Percentiles rank a stretch among this genome's conserved stretches.
phyloP scores from a whole-genome alignment of 2,329 filamentous ascomycete species.

The Microcyclospora tardicrescens region DNA sequence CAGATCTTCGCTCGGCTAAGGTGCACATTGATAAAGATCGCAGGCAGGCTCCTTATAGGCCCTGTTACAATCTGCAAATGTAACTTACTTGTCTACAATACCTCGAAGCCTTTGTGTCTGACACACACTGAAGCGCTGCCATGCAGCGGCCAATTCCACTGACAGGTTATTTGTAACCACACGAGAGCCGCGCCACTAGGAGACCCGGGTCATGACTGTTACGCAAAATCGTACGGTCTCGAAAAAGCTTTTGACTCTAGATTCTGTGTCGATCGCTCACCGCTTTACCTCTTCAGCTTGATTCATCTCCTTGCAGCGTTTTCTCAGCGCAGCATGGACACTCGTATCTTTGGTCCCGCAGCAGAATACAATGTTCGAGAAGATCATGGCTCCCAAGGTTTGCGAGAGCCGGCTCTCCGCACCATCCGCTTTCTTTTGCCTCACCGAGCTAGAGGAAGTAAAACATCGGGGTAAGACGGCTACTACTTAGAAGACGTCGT shows the following conservation, averaged over 20 bases:
- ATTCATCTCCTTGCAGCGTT: conserved; percentile 35
- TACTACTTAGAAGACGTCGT: too few relatives aligned
- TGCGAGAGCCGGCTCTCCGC: conserved; percentile 23
- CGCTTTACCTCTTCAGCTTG: conserved; percentile 56
- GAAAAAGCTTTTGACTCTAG: conserved; percentile 55
- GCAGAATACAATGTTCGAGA: conserved; percentile 13
- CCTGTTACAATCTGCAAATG: too few relatives aligned
- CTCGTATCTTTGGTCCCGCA: conserved; percentile 5
- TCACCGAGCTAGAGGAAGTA: too few relatives aligned
- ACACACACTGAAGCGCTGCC: too few relatives aligned
- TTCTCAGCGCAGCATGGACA: conserved; percentile 34
- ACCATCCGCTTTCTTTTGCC: conserved; percentile 5
- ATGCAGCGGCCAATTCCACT: conserved; percentile 48
- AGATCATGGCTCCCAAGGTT: conserved; percentile 17
- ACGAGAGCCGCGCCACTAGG: conserved; percentile 58
- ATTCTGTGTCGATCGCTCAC: conserved; percentile 60
- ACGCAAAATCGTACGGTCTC: conserved; percentile 68
- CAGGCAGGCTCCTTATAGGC: too few relatives aligned
- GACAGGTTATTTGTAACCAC: conserved; percentile 50
- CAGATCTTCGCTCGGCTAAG: too few relatives aligned
- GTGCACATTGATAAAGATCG: too few relatives aligned
- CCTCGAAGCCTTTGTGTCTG: too few relatives aligned
- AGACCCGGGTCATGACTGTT: conserved; percentile 53
- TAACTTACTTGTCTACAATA: too few relatives aligned
- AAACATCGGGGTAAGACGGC: too few relatives aligned